Evolutionary conservation across 2,329 filamentous ascomycete species (phyloP), one percentile per base, ranked within the genome.

Genomic region (Pseudogymnoascus sp.): DNA sequence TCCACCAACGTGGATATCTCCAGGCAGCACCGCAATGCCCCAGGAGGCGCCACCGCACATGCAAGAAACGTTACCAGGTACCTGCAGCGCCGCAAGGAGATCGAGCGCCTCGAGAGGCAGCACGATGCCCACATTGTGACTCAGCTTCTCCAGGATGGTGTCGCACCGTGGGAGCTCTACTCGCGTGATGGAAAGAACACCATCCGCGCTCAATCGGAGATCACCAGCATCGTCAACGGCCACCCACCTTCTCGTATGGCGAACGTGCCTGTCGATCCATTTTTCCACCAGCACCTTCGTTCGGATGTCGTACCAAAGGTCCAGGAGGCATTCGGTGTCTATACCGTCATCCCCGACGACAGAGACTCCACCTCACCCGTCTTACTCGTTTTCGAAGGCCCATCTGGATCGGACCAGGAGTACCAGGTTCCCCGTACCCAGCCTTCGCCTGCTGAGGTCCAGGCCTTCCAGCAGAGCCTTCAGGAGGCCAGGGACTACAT

Each of bases 41-140:
- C 88, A 33, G 80, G 82, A 61, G 89, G 90, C 59, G 84, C 89
- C 9, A 84, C 89, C 60, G 79, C 81, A 7, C 93, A 99, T 71
- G 93, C 92, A 11, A 86, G 88, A 63, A 89, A 93, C 67, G 79
- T 99, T 62, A 94, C 92, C 1, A 86, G 90, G 60, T 99, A 99
- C 74, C 81, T 97, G 59, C 87, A 87, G 61, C 85, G 94, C 69
- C 88, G 90, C 50, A 83, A 86, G 68, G 89, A 93, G 67, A 87
- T 97, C 68, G 84, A 90, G 67, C 85, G 91, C 59, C 80, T 99
- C 12, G 91, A 97, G 77, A 84, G 82, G 63, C 76, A 83, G 57
- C 90, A 96, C 74, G 83, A 89, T 69, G 87, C 91, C n/a, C 89
- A 90, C 72, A 95, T 97, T 72, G 89, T 93, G 68, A 86, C 91